A percentile compares a stretch with the other conserved stretches of the same genome.
These are phyloP conservation scores for Globisporangium abappressorium DNA, from an alignment of 352 stramenopile genomes.

Conservation along the genomic window DNA sequence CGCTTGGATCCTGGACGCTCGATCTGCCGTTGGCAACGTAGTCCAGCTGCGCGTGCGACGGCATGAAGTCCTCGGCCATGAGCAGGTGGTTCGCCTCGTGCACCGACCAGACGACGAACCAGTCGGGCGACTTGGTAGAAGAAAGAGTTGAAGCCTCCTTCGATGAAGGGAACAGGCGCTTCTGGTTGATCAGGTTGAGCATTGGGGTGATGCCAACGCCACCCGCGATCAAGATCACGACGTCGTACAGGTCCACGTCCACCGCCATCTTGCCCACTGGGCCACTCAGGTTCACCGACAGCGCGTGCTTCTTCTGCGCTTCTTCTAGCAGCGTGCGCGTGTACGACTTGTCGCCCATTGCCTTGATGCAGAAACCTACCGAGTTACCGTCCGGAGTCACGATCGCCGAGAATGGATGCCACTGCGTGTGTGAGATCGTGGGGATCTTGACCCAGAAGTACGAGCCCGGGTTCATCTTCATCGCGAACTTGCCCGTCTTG, in stretches of 20 bases:
- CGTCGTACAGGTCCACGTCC: conserved; percentile 62
- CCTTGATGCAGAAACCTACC: conserved; percentile 71
- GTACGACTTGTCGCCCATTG: conserved; percentile 51
- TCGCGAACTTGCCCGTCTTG: conserved; percentile 56
- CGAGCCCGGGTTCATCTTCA: conserved; percentile 50
- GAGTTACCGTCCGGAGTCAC: conserved; percentile 68
- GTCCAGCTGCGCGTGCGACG: conserved; percentile 18
- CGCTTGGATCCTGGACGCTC: conserved; percentile 47
- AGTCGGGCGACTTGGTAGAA: conserved; percentile 28
- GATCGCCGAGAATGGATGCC: conserved; percentile 82
- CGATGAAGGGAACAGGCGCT: conserved; percentile 17
- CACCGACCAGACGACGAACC: conserved; percentile 67
- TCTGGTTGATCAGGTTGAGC: conserved; percentile 75
- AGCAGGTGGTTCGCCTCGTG: conserved; percentile 55
- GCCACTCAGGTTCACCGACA: conserved; percentile 55
- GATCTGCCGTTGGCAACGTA: conserved; percentile 28
- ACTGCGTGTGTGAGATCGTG: conserved; percentile 56
- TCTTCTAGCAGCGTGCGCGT: conserved; percentile 49
- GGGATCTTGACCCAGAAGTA: conserved; percentile 77
- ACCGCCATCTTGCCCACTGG: conserved; percentile 66
- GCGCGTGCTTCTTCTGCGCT: conserved; percentile 34
- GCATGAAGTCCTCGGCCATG: conserved; percentile 71
- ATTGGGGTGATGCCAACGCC: conserved; percentile 80
- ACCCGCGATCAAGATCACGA: conserved; percentile 61
- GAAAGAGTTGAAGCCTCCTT: conserved; percentile 15